Percentiles rank a stretch among this genome's conserved stretches.
Conservation (phyloP, 106 monocot species). For the Dioscorea dumetorum region DNA sequence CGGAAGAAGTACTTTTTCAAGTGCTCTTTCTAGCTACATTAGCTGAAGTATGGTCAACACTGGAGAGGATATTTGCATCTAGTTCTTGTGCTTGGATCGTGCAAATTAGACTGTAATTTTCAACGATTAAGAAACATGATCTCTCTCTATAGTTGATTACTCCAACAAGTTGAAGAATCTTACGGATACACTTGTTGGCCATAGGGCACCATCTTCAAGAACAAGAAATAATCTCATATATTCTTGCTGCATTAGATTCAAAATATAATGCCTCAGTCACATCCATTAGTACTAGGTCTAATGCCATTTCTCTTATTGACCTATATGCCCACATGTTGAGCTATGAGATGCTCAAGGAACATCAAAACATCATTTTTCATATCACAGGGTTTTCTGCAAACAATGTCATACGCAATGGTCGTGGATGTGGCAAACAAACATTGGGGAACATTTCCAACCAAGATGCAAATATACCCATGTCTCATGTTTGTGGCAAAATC, state of each 20-base stretch:
- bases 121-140: no score
- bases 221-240: not conserved
- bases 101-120: no score
- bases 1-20: no score
- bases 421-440: not conserved
- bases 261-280: not conserved
- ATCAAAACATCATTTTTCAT: not conserved
- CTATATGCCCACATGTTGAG: not conserved
- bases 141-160: not conserved
- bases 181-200: not conserved
- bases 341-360: not conserved
- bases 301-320: not conserved
- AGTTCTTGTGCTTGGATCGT: no score
- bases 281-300: not conserved
- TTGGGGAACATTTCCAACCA: not conserved
- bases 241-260: not conserved
- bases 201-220: not conserved
- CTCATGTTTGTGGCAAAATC: not conserved
- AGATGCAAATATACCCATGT: not conserved
- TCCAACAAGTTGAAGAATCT: not conserved
- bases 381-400: not conserved
- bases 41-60: no score
- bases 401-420: not conserved
- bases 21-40: no score
- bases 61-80: no score